phyloP scores from a whole-genome alignment of 2,329 filamentous ascomycete genomes.

The Aspergillus fumigatiaffinis region DNA sequence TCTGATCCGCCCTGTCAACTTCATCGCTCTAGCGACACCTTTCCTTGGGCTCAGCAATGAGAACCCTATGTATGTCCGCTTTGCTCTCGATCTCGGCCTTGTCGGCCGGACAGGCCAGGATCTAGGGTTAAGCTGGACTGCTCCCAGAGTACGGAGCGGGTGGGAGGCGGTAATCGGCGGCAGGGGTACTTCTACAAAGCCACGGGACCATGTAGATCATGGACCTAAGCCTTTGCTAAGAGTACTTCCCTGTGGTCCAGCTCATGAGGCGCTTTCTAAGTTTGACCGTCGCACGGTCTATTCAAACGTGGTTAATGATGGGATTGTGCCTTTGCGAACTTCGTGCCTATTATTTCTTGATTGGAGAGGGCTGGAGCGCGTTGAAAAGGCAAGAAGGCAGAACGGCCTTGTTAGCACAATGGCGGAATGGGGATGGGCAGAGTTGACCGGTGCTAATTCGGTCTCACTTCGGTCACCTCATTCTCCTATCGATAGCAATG shows the following conservation, averaged over 20 bases:
- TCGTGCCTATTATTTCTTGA: conserved; percentile 96
- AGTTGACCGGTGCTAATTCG: conserved; percentile 69
- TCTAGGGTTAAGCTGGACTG: conserved; percentile 87
- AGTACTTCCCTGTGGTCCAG: conserved; percentile 86
- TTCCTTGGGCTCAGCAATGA: conserved; percentile 93
- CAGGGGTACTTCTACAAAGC: conserved; percentile 57
- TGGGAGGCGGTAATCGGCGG: conserved; percentile 86
- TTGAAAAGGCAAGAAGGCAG: conserved; percentile 89
- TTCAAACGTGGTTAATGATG: conserved; percentile 96
- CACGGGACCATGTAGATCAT: conserved; percentile 60
- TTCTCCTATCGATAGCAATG: conserved; percentile 18
- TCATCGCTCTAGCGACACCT: conserved; percentile 80
- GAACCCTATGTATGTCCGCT: conserved; percentile 95
- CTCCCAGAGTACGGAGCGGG: conserved; percentile 77
- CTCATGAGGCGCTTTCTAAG: conserved; percentile 78
- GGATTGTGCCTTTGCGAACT: conserved; percentile 89
- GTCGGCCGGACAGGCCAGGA: conserved; percentile 96
- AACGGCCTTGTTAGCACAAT: conserved; percentile 90
- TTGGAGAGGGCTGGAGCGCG: conserved; percentile 88
- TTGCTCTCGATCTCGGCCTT: conserved; percentile 91
- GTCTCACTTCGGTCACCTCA: conserved; percentile 49
- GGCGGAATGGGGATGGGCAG: conserved; percentile 90
- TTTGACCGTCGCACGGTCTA: conserved; percentile 91
- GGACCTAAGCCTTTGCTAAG: conserved; percentile 84
- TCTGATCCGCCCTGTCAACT: conserved; percentile 81